Evolutionary conservation across 2,329 filamentous ascomycete species (phyloP), one percentile per base, ranked within the genome.

Genomic region (Monilinia fructicola): DNA sequence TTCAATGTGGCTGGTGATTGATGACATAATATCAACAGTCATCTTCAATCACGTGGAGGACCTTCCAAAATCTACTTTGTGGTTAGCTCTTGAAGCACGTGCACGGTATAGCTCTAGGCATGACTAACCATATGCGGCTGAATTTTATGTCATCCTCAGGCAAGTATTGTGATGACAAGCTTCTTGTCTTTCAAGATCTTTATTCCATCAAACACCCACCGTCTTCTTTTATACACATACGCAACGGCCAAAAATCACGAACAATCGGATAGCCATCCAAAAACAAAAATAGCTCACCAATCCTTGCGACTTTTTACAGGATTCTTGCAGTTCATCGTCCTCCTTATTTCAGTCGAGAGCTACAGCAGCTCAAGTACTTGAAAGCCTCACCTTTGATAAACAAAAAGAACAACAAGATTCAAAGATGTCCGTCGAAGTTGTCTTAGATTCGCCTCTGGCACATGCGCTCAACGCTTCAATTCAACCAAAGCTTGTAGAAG

Each of bases 401-500:
- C 64, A 64, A 67, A 59, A 66, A 65, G n/a, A 56, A 55, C 40
- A 54, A 60, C 53, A 40, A 52, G 63, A 66, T 69, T 64, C 71
- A 77, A 83, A 70, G 66, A 97, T 97, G 91, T 83, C 92, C 72
- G 85, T 92, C 79, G 89, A 93, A 77, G 84, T 96, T 71, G 81
- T 85, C 65, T 84, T 90, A 71, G 90, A 90, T 74, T 92, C 93
- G 77, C 91, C 92, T 58, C 83, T 98, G 76, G 93, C 93, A 71
- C 86, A 93, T 73, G 90, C 92, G 71, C 86, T 99, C 65, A 92
- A 90, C 77, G 83, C 84, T 73, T 89, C 89, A 53, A 93, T 98
- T 70, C 91, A 95, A 79, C 90, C 92, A 42, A 98, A 98, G 81
- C 84, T 99, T 67, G 87, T 92, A 67, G 94, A 99, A 79, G 89